Base-by-base conservation (phyloP, 2,329 filamentous ascomycete species). In the Cytospora piceae region DNA sequence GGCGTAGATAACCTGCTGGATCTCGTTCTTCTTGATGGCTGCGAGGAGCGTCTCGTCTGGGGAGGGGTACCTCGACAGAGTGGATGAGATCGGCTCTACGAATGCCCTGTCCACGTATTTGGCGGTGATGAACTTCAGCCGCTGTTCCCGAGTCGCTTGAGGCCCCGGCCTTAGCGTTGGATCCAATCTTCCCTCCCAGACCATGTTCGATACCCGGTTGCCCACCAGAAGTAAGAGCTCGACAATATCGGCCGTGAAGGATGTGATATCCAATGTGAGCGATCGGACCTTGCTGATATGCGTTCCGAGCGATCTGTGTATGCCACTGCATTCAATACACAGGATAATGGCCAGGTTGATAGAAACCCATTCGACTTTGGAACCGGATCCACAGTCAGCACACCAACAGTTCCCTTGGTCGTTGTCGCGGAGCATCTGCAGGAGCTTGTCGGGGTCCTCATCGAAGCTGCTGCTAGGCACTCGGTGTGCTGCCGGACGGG, bases 271-370 rank as follows among this genome's bases (percentile, higher is more conserved):
- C 52, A 99, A 84, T 0, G 95, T 99, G 52, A 99, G 84, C 15
- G 95, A 98, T 62, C 95, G 91, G 51, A 99, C 88, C 80, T 99
- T 99, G 77, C 93, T 97, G 74, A 99, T 97, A 77, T 99, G 95
- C 1, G 95, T 99, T 15, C 95, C 95, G 4, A 99, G 84, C 1
- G 94, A 98, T 52, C 95, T 89, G 77, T 99, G 95, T 68, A 99
- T 97, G 69, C 95, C 95, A 75, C 94, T 97, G 79, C 95, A 99
- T 77, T 99, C 94, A 75, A 97, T 97, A 79, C 95, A 99, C 24
- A 99, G 85, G 62, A 99, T 90, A 67, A 99, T 97, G 55, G 92
- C 95, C 5, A 99, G 84, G 73, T 99, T 99, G 78, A 99, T 97
- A 0, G 95, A 98, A 32, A 98, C 95, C 95, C 95, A 99, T 77